These are phyloP conservation scores for Saccharomycopsis fermentans DNA, from an alignment of 805 yeast genomes.

Conservation along the genomic window DNA sequence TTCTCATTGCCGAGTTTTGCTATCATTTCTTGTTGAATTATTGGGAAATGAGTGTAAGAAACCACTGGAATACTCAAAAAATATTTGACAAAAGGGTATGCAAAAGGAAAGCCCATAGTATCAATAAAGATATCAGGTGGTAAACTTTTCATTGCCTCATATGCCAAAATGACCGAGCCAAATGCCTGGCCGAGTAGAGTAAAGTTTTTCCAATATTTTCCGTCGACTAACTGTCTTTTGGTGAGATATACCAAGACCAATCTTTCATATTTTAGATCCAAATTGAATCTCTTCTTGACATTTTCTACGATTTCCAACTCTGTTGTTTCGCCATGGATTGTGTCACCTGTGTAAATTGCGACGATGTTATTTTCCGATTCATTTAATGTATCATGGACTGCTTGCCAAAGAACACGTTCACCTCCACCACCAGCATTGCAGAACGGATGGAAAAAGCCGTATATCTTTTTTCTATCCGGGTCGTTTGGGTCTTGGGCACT, in stretches of 20 bases:
- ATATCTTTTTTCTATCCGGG: slow-evolving; percentile 35
- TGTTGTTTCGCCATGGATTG: slow-evolving; percentile 28
- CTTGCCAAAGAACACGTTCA: slow-evolving; percentile 93
- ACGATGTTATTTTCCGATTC: slow-evolving; percentile 41
- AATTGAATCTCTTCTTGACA: slow-evolving; percentile 47
- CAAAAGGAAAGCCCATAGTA: slow-evolving; percentile 89
- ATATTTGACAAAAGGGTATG: slow-evolving; percentile 54
- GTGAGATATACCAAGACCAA: slow-evolving; percentile 54
- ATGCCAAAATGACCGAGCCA: slow-evolving; percentile 60
- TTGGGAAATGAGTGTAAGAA: slow-evolving; percentile 92
- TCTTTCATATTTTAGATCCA: slow-evolving; percentile 39
- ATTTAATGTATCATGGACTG: slow-evolving; percentile 59
- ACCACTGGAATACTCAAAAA: slow-evolving; percentile 63
- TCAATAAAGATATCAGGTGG: slow-evolving; percentile 90
- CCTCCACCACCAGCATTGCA: slow-evolving; percentile 99
- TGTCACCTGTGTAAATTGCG: slow-evolving; percentile 65
- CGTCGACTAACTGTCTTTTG: slow-evolving; percentile 53
- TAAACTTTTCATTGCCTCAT: slow-evolving; percentile 58
- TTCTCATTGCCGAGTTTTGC: slow-evolving; percentile 35
- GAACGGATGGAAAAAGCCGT: slow-evolving; percentile 91
- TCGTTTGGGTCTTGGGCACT: slow-evolving; percentile 21
- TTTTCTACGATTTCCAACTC: slow-evolving; percentile 41
- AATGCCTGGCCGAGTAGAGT: slow-evolving; percentile 83
- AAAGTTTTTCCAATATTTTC: slow-evolving; percentile 62
- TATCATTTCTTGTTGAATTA: slow-evolving; percentile 83